phyloP scores from a whole-genome alignment of 2,329 filamentous ascomycete species.

The Fusarium musae region DNA sequence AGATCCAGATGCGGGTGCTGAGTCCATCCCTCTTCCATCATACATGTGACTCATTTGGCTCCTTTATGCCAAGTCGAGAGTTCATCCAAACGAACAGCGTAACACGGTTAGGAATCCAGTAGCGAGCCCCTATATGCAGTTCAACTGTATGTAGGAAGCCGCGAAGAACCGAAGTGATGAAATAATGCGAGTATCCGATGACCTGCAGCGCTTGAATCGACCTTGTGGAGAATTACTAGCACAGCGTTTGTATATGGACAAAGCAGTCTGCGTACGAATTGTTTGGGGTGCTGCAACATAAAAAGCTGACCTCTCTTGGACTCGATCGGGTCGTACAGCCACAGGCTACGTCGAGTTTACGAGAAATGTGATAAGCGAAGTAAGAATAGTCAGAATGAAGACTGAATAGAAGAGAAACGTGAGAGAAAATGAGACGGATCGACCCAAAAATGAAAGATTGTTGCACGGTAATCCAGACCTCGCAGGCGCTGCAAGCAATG shows the following conservation, averaged over 20 bases:
- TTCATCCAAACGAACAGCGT: constrained; percentile 34
- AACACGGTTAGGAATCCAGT: constrained; percentile 16
- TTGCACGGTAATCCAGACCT: constrained; percentile 43
- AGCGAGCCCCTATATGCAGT: constrained; percentile 34
- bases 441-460: constrained; percentile 32
- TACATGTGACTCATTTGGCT: constrained; percentile 65
- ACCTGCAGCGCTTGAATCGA: constrained; percentile 20
- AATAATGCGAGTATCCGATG: constrained; percentile 28
- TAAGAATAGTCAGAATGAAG: constrained; percentile 10
- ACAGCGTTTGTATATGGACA: constrained; percentile 38
- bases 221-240: constrained; percentile 18
- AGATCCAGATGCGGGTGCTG: constrained; percentile 58
- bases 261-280: constrained; percentile 39
- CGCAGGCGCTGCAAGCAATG: constrained; percentile 30
- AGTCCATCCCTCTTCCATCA: constrained; percentile 66
- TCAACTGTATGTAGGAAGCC: constrained; percentile 41
- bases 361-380: constrained; percentile 16
- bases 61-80: constrained; percentile 35
- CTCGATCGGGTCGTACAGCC: constrained; percentile 39
- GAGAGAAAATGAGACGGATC: constrained; percentile 32
- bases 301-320: constrained; percentile 33
- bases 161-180: constrained; percentile 22
- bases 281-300: constrained; percentile 40
- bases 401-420: constrained; percentile 33
- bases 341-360: constrained; percentile 27